Evolutionary conservation across 306 rosid genomes (phyloP), one percentile per base, ranked within the genome.

Genomic region (Geum urbanum): DNA sequence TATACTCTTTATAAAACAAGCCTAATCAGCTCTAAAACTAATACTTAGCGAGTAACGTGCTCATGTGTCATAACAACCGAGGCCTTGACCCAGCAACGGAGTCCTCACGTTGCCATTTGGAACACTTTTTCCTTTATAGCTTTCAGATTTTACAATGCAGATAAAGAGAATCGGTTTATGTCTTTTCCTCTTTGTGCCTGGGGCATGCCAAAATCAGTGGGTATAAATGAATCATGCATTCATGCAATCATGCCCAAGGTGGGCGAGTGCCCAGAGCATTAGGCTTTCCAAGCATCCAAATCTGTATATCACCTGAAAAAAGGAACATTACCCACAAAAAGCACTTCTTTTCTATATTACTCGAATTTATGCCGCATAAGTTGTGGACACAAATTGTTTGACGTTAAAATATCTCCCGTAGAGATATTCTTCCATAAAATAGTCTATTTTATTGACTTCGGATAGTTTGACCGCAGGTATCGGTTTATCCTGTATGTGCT

Each of bases 201-300:
- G 76, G 80, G 76, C 78, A 81, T 55, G 77, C 81, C 78, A 77
- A 81, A 24, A 86, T 45, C 72, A 22, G 84, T 76, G 76, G 81
- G 11, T 66, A 52, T 60, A 8, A 27, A 37, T 37, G 32, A 11
- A 16, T 72, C 80, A 61, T 74, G 62, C 75, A 27, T 27, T 2
- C 32, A 27, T 27, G 32, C 59, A n/a, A n/a, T n/a, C n/a, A n/a
- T n/a, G n/a, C n/a, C n/a, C 56, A 41, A 56, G 62, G n/a, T 56
- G 62, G 39, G 55, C 78, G 81, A 85, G 96, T 87, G 89, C 86
- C 79, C 4, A 72, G 71, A 80, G 81, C 96, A 87, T 80, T 83
- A 84, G 73, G 70, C 50, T 16, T 51, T 27, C 35, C 41, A 66
- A 77, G 86, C 83, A 81, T 79, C 88, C 62, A 65, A 71, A 76